phyloP scores from a whole-genome alignment of 768 basidiomycete species.

The Amanita brunnescens region DNA sequence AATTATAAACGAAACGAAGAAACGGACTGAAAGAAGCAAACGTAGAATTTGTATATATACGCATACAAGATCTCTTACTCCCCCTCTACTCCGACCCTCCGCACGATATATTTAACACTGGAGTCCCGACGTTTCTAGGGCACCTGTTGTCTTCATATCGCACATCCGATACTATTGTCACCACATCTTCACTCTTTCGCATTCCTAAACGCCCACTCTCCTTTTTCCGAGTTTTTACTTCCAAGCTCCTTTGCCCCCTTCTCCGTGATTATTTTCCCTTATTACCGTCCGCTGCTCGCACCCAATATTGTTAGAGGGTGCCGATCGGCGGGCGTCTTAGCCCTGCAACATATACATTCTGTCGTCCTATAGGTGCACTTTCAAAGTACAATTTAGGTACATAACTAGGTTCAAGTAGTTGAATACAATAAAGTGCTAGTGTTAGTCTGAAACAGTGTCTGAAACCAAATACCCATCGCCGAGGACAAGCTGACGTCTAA shows the following conservation, averaged over 20 bases:
- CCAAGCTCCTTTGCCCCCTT: background rate
- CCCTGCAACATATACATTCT: background rate
- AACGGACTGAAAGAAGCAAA: slow-evolving; percentile 6
- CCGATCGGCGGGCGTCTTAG: background rate
- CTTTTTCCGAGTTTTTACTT: background rate
- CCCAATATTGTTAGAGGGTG: background rate
- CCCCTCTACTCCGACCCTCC: background rate
- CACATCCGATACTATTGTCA: background rate
- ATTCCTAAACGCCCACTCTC: background rate
- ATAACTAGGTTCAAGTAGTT: slow-evolving; percentile 6
- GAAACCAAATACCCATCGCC: background rate
- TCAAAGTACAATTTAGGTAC: slow-evolving; percentile 2
- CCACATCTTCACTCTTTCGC: background rate
- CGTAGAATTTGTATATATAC: slow-evolving; percentile 4
- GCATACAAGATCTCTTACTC: background rate
- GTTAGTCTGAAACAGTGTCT: background rate
- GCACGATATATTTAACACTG: background rate
- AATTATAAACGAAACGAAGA: background rate
- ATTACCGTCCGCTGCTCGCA: background rate
- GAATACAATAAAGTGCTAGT: slow-evolving; percentile 2
- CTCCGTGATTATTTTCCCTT: background rate
- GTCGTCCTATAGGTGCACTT: background rate
- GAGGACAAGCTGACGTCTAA: background rate
- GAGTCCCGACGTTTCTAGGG: background rate
- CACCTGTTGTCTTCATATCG: background rate